phyloP scores from a whole-genome alignment of 176 grass and related monocot species.

The Musa troglodytarum region DNA sequence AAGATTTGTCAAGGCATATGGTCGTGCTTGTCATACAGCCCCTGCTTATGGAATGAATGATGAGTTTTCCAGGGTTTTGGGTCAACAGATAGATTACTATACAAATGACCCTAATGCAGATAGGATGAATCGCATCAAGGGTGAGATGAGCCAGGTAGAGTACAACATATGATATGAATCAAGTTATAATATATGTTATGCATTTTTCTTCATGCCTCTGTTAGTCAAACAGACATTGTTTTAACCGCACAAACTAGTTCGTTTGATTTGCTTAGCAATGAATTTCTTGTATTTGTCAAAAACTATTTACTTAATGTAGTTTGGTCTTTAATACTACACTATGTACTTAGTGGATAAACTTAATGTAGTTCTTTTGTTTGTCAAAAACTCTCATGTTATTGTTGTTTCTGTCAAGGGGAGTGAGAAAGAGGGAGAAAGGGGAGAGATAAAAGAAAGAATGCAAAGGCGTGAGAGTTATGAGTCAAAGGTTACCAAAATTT shows the following conservation, averaged over 20 bases:
- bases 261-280: not conserved
- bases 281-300: not conserved
- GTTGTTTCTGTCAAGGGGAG: too few species aligned
- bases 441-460: too few species aligned
- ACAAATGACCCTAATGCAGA: slow-evolving; percentile 91
- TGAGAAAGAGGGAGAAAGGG: too few species aligned
- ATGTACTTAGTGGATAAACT: too few species aligned
- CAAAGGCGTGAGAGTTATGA: too few species aligned
- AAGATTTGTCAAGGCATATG: slow-evolving; percentile 86
- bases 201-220: not conserved
- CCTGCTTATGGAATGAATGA: slow-evolving; percentile 97
- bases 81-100: slow-evolving; percentile 91
- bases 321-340: too few species aligned
- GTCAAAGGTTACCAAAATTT: too few species aligned
- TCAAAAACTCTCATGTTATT: too few species aligned
- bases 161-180: not conserved
- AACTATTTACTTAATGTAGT: not conserved
- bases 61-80: slow-evolving; percentile 90
- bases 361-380: too few species aligned
- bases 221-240: not conserved
- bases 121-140: slow-evolving; percentile 86
- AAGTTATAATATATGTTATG: not conserved
- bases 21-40: slow-evolving; percentile 62
- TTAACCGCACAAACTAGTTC: not conserved
- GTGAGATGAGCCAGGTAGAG: slow-evolving; percentile 91